Base-by-base conservation (phyloP, 2,329 filamentous ascomycete species). In the Rosellinia necatrix region DNA sequence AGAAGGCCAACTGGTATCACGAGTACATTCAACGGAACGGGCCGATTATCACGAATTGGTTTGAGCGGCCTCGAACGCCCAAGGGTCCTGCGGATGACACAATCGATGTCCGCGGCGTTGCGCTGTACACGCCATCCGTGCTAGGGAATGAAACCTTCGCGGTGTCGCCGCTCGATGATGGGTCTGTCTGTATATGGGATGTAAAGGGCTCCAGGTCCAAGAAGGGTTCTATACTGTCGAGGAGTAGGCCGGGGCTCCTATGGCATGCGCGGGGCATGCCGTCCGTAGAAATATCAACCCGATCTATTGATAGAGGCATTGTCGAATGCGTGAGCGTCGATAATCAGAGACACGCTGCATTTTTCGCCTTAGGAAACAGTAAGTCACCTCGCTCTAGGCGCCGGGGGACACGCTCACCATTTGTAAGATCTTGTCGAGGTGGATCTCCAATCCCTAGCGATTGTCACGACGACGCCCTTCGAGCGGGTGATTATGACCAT, bases 141-240 rank as follows among this genome's bases (percentile, higher is more conserved):
- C 77, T 78, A 1, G 79, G 78, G 29, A 74, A 78, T n/a, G 74
- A 81, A 15, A 77, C 82, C 21, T 77, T 81, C 13, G 85, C 90
- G 0, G 81, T 96, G 13, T 87, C 89, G 0, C 91, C 92, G 2
- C 76, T 96, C 6, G 91, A 96, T 55, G 90, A 97, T 68, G 92
- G 92, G 0, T 91, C 90, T 48, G 81, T 97, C n/a, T 90, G 88
- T 64, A 74, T 96, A 6, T 97, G 92, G 92, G 89, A 96, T 68
- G 76, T 90, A 47, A 84, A 81, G 51, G 82, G 81, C 1, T 81
- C 78, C 25, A 75, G 75, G 43, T 73, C 73, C 4, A 77, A 70
- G 60, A 81, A 80, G 61, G 89, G 90, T 2, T 81, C 78, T 2
- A 82, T 94, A 27, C 63, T 90, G 9, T 85, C 82, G 1, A 81